These are phyloP conservation scores for Yamadazyma buinensis DNA, from an alignment of 1,139 yeast species.

Conservation along the genomic window DNA sequence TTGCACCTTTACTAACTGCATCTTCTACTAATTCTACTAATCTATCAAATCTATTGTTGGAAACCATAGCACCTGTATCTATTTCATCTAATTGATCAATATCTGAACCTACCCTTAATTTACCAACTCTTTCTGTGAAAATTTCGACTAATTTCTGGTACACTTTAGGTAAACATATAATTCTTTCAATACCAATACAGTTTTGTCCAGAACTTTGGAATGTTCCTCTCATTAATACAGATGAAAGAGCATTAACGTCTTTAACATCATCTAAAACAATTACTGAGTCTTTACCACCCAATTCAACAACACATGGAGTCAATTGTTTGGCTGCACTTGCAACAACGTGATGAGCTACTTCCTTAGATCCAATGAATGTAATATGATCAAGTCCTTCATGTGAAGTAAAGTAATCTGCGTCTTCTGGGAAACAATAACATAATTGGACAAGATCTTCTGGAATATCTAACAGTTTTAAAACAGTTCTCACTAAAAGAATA, in stretches of 20 bases:
- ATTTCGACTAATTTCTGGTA: constrained; percentile 61
- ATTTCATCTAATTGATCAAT: constrained; percentile 86
- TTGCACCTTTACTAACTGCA: constrained; percentile 82
- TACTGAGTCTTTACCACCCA: constrained; percentile 94
- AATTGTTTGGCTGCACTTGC: constrained; percentile 75
- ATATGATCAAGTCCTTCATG: constrained; percentile 82
- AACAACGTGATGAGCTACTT: constrained; percentile 86
- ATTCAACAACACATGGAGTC: constrained; percentile 91
- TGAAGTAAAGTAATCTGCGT: constrained; percentile 79
- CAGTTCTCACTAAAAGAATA: constrained; percentile 61
- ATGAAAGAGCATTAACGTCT: constrained; percentile 58
- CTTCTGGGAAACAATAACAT: constrained; percentile 74
- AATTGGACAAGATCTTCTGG: constrained; percentile 83
- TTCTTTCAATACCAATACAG: constrained; percentile 95
- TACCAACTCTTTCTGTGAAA: constrained; percentile 53
- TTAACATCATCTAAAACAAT: constrained; percentile 74
- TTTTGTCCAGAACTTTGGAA: constrained; percentile 97
- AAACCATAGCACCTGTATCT: constrained; percentile 95
- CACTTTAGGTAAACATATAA: constrained; percentile 66
- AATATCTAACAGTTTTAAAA: constrained; percentile 67
- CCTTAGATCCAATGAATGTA: constrained; percentile 93
- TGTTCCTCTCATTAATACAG: constrained; percentile 87
- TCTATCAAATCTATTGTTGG: constrained; percentile 64
- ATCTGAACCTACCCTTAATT: constrained; percentile 79
- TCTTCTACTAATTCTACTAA: constrained; percentile 64